Conservation (phyloP, 257 asterid genomes). For the Rhazya stricta region DNA sequence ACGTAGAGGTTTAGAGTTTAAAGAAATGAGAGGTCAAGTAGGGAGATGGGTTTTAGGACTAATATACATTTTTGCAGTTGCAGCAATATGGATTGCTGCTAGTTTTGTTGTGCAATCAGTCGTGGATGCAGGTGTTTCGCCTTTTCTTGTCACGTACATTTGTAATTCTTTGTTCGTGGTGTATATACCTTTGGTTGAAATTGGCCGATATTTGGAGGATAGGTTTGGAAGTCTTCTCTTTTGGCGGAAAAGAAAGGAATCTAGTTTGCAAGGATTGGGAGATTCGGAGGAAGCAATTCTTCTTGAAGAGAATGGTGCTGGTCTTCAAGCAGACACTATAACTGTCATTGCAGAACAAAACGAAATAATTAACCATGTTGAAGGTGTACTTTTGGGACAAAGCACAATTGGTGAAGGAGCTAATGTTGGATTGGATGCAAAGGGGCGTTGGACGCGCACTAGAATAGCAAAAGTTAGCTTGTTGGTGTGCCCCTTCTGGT, state of each 20-base stretch:
- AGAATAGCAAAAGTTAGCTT: conserved; percentile 89
- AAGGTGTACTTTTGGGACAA: conserved; percentile 13
- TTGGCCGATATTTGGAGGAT: conserved; percentile 67
- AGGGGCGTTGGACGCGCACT: conserved; percentile 86
- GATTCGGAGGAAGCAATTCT: conserved; percentile 58
- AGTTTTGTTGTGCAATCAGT: conserved; percentile 92
- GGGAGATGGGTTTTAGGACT: conserved; percentile 88
- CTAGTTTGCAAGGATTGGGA: conserved; percentile 29
- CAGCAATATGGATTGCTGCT: conserved; percentile 93
- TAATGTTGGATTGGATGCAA: conserved; percentile 51
- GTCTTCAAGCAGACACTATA: conserved; percentile 19
- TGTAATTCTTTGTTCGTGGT: conserved; percentile 85
- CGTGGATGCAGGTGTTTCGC: conserved; percentile 87
- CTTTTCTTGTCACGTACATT: conserved; percentile 79
- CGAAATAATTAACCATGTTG: conserved; percentile 15
- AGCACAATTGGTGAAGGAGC: conserved; percentile 15
- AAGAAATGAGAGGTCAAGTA: conserved; percentile 48
- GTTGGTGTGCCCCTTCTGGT: conserved; percentile 88
- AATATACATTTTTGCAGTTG: conserved; percentile 65
- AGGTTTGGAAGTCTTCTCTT: conserved; percentile 54
- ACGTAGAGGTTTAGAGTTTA: not conserved
- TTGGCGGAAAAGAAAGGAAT: conserved; percentile 42
- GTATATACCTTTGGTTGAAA: conserved; percentile 76
- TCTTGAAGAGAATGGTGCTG: conserved; percentile 37
- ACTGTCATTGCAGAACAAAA: conserved; percentile 19